A percentile compares a stretch with the other conserved stretches of the same genome.
Evolutionary conservation across 2,329 filamentous ascomycete species (phyloP).

Genomic region (Dothiorella sarmentorum): DNA sequence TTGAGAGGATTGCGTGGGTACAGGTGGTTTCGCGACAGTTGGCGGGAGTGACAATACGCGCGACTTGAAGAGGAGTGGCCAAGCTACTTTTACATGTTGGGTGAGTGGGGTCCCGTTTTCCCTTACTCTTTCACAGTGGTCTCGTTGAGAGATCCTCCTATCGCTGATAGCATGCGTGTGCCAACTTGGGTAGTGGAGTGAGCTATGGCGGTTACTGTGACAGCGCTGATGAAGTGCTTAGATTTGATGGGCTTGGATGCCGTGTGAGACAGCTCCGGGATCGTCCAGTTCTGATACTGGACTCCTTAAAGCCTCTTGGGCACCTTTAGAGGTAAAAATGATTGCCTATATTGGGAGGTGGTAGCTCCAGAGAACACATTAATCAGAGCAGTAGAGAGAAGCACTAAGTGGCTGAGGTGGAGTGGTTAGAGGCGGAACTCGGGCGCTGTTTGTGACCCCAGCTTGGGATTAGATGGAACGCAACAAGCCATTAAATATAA

Average conservation of each 20-base stretch:
- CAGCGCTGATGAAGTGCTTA: too few relatives aligned
- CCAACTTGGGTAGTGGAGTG: too few relatives aligned
- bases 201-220: too few relatives aligned
- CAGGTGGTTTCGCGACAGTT: too few relatives aligned
- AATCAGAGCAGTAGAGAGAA: neutral
- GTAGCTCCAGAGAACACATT: neutral
- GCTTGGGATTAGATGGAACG: too few relatives aligned
- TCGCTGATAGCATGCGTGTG: too few relatives aligned
- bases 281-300: neutral
- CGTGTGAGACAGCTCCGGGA: neutral
- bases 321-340: neutral
- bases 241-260: neutral
- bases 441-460: neutral
- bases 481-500: too few relatives aligned
- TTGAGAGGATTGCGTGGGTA: too few relatives aligned
- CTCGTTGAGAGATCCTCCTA: slow-evolving; percentile 25
- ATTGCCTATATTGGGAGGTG: neutral
- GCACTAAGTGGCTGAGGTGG: neutral
- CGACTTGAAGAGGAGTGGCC: too few relatives aligned
- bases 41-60: too few relatives aligned
- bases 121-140: slow-evolving; percentile 23
- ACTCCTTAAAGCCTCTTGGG: neutral
- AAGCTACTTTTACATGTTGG: too few relatives aligned
- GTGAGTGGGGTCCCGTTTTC: slow-evolving; percentile 24
- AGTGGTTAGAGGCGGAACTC: neutral